phyloP scores from a whole-genome alignment of 495 filamentous ascomycete genomes.

The Hypomontagnella monticulosa region DNA sequence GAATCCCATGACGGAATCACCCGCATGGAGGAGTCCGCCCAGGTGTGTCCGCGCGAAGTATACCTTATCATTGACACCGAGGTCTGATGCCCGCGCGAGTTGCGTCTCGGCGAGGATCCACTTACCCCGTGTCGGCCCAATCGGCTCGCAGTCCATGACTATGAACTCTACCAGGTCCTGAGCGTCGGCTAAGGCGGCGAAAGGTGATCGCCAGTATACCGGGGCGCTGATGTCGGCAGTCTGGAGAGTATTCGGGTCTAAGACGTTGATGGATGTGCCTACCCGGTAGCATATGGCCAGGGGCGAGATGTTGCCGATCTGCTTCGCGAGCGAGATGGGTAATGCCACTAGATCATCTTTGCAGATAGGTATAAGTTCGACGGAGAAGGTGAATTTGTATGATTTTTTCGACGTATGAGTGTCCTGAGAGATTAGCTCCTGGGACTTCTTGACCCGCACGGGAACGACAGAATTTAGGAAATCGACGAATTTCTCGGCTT shows the following conservation, averaged over 20 bases:
- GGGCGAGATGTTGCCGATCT: conserved; percentile 86
- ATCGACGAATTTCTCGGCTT: conserved; percentile 91
- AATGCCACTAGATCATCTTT: conserved; percentile 95
- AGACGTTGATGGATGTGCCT: conserved; percentile 85
- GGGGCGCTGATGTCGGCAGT: conserved; percentile 82
- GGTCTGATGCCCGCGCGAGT: conserved; percentile 85
- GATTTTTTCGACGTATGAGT: conserved; percentile 87
- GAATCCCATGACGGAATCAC: conserved; percentile 93
- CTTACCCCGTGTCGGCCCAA: conserved; percentile 75
- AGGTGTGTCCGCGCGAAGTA: conserved; percentile 92
- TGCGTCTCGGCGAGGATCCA: conserved; percentile 86
- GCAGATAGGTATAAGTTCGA: conserved; percentile 90
- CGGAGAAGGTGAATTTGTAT: conserved; percentile 91
- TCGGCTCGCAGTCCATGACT: conserved; percentile 90
- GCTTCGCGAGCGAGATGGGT: conserved; percentile 86
- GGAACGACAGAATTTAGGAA: conserved; percentile 87
- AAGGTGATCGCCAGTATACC: conserved; percentile 89
- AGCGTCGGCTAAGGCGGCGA: conserved; percentile 82
- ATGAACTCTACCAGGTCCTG: conserved; percentile 91
- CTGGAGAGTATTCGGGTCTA: conserved; percentile 92
- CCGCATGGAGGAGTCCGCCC: conserved; percentile 83
- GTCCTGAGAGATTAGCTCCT: conserved; percentile 92
- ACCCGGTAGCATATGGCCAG: conserved; percentile 86
- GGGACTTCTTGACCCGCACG: conserved; percentile 80
- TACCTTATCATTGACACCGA: conserved; percentile 85